Evolutionary conservation across 768 basidiomycete genomes (phyloP).

Genomic region (Hygrocybe punicea): DNA sequence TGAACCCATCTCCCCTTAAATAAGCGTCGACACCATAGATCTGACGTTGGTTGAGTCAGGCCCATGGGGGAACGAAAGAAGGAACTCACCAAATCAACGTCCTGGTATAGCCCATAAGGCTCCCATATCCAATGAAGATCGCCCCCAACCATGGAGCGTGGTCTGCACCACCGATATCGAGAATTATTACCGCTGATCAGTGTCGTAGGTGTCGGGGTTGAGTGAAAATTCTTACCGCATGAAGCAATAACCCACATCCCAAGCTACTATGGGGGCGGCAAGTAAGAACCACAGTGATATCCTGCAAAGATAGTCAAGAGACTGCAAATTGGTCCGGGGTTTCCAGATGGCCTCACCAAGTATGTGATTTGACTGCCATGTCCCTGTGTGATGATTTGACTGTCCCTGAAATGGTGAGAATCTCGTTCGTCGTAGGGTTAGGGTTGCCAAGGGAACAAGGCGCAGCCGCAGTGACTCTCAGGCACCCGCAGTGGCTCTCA

Average conservation of each 20-base stretch:
- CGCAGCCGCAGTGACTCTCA: no score
- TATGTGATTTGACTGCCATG: slow-evolving; percentile 1
- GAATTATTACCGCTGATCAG: neutral
- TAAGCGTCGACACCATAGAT: slow-evolving; percentile 71
- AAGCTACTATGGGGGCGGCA: slow-evolving; percentile 60
- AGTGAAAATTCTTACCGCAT: slow-evolving; percentile 51
- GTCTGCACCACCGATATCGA: slow-evolving; percentile 40
- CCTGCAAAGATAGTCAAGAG: slow-evolving; percentile 42
- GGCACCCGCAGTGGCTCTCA: no score
- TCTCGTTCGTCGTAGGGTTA: neutral
- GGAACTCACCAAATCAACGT: slow-evolving; percentile 40
- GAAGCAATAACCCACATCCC: slow-evolving; percentile 83
- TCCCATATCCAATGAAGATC: slow-evolving; percentile 92
- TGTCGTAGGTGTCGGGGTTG: neutral
- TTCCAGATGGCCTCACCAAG: neutral
- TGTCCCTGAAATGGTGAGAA: neutral
- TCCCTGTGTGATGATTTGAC: no score
- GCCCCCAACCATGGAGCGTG: slow-evolving; percentile 83
- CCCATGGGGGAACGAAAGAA: neutral
- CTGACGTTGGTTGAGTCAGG: slow-evolving; percentile 30
- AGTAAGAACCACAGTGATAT: slow-evolving; percentile 68
- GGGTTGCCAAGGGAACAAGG: neutral
- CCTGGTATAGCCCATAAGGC: slow-evolving; percentile 75
- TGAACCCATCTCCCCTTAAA: slow-evolving; percentile 70
- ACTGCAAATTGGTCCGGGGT: slow-evolving; percentile 19